A percentile compares a stretch with the other conserved stretches of the same genome.
Conservation (phyloP, 2,329 filamentous ascomycete species). For the Nemania abortiva region DNA sequence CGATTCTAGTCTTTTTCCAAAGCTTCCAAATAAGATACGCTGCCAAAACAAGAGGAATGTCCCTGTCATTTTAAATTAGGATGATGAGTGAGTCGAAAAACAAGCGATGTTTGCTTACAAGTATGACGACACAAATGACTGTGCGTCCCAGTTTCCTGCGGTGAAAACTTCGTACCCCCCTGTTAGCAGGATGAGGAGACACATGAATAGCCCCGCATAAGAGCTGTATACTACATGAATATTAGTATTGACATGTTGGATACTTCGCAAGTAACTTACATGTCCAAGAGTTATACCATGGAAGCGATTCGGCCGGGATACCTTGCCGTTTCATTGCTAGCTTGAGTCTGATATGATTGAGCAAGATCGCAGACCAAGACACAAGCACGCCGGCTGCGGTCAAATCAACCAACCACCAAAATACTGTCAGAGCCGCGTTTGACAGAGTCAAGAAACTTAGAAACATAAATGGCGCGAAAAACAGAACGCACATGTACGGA, state of each 20-base stretch:
- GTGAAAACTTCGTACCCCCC: slow-evolving; percentile 75
- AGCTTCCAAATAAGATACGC: slow-evolving; percentile 75
- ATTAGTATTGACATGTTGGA: slow-evolving; percentile 12
- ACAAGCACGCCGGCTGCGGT: slow-evolving; percentile 73
- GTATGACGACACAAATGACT: slow-evolving; percentile 71
- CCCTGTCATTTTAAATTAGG: slow-evolving; percentile 54
- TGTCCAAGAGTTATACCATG: slow-evolving; percentile 74
- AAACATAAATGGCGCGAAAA: slow-evolving; percentile 66
- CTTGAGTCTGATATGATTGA: slow-evolving; percentile 70
- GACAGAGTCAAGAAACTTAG: slow-evolving; percentile 70
- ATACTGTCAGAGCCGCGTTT: slow-evolving; percentile 70
- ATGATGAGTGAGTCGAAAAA: neutral
- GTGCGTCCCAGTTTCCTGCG: slow-evolving; percentile 67
- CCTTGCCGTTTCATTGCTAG: slow-evolving; percentile 67
- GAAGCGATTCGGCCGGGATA: slow-evolving; percentile 63
- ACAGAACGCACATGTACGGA: slow-evolving; percentile 69
- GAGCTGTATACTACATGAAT: slow-evolving; percentile 67
- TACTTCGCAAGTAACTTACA: slow-evolving; percentile 55
- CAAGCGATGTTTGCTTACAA: slow-evolving; percentile 60
- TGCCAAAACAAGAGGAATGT: slow-evolving; percentile 68
- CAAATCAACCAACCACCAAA: slow-evolving; percentile 73
- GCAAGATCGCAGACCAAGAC: slow-evolving; percentile 70
- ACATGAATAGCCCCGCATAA: slow-evolving; percentile 69
- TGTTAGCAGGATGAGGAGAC: slow-evolving; percentile 75
- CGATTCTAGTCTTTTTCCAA: slow-evolving; percentile 70